Conservation (phyloP, 1,284 basidiomycete species). For the Fomitopsis pinicola region DNA sequence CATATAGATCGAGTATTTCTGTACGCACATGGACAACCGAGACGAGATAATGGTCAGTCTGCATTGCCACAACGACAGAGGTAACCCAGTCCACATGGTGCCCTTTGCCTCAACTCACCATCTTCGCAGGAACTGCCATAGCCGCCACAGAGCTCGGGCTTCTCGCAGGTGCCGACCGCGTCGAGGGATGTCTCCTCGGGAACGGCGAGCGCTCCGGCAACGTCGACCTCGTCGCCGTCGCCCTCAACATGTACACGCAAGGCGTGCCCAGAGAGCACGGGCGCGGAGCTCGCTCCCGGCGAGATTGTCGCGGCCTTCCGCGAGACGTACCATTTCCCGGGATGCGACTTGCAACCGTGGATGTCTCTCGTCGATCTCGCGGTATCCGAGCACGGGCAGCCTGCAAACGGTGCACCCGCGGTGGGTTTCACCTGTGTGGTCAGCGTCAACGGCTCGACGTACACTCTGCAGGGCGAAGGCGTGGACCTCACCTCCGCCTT, state of each 20-base stretch:
- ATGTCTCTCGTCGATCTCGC: no score
- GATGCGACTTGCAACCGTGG: slow-evolving; percentile 24
- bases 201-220: slow-evolving; percentile 99
- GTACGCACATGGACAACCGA: slow-evolving; percentile 79
- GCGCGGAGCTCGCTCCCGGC: slow-evolving; percentile 90
- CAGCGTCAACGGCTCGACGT: no score
- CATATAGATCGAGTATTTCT: slow-evolving; percentile 90
- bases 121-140: slow-evolving; percentile 77
- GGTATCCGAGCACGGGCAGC: no score
- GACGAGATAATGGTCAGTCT: slow-evolving; percentile 90
- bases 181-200: slow-evolving; percentile 97
- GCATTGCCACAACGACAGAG: slow-evolving; percentile 98
- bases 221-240: slow-evolving; percentile 96
- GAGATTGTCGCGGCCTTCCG: slow-evolving; percentile 93
- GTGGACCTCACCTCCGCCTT: no score
- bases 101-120: not conserved
- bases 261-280: slow-evolving; percentile 87
- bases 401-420: no score
- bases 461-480: no score
- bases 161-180: slow-evolving; percentile 92
- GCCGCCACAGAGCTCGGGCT: slow-evolving; percentile 93
- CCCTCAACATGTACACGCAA: slow-evolving; percentile 95
- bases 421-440: no score
- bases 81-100: slow-evolving; percentile 28
- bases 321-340: slow-evolving; percentile 80